Evolutionary conservation across 1,284 basidiomycete species (phyloP), one percentile per base, ranked within the genome.

Genomic region (Ustilago hordei): DNA sequence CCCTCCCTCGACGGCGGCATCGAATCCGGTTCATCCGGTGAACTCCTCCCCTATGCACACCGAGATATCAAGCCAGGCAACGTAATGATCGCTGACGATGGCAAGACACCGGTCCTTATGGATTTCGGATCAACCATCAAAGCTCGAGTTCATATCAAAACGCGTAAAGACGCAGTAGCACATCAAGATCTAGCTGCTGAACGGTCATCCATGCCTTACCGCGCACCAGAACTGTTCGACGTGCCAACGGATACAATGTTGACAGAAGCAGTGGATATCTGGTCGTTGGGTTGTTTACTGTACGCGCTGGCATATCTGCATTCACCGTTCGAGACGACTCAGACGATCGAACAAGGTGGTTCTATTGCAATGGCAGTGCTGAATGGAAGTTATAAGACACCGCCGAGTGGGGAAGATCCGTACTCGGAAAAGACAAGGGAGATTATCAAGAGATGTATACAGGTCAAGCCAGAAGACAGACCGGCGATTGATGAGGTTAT

Each of bases 21-120:
- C 9, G 74, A 79, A 28, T 54, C 55, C 15, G 75, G 68, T 4
- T 65, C 55, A 13, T 73, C 64, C 3, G 81, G 81, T 1, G 77
- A 84, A 31, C 59, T 69, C 15, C 43, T 95, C 7, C 95, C 97
- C 0, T 99, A 97, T 86, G 95, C 96, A 0, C 97, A 99, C 88
- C 89, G 97, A 68, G 96, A 99, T 87, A 89, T 99, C 83, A 99
- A 99, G 87, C 97, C 96, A 45, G 95, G 82, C 55, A 99, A 99
- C 86, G 90, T 99, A 66, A 99, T 99, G 95, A 90, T 99, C 65
- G 90, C 94, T 7, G 95, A 98, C 82, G 93, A 97, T 68, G 94
- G 93, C 6, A 67, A 59, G 31, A 79, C 81, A 15, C 91, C 91
- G 12, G 93, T 99, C 75, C 90, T 99, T 17, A 99, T 99, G 96